Conservation (phyloP, 371 early-diverging fungal species). For the Gilbertella persicaria region DNA sequence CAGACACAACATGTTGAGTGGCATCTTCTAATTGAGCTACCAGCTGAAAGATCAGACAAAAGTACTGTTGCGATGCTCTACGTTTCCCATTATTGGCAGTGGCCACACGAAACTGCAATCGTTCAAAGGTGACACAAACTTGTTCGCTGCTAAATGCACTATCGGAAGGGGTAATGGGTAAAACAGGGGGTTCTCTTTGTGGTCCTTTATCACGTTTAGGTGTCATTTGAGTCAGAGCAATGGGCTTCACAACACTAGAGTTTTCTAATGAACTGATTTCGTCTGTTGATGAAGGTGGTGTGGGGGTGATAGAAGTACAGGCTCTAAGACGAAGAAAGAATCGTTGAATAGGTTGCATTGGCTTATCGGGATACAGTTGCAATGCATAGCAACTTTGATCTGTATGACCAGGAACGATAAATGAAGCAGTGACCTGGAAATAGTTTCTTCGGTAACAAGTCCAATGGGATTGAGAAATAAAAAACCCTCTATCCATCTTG, state of each 20-base stretch:
- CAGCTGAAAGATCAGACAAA: constrained; percentile 62
- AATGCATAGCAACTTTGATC: constrained; percentile 21
- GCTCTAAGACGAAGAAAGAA: constrained; percentile 58
- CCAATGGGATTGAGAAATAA: constrained; percentile 74
- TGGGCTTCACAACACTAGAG: constrained; percentile 62
- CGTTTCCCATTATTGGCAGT: constrained; percentile 87
- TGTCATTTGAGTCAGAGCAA: constrained; percentile 84
- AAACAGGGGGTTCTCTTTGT: constrained; percentile 63
- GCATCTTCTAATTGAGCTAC: constrained; percentile 57
- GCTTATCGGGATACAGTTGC: constrained; percentile 10
- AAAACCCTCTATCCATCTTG: constrained; percentile 72
- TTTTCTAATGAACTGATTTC: constrained; percentile 35
- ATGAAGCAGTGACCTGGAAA: constrained; percentile 77
- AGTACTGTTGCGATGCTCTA: constrained; percentile 82
- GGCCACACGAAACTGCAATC: constrained; percentile 86
- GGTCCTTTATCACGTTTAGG: constrained; percentile 89
- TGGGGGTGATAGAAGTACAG: constrained; percentile 16
- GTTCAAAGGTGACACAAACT: constrained; percentile 71
- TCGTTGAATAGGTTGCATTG: constrained; percentile 25
- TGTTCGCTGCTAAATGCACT: constrained; percentile 24
- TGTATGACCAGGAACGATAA: constrained; percentile 47
- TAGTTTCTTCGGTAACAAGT: constrained; percentile 90
- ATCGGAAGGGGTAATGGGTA: constrained; percentile 50
- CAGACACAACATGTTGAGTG: constrained; percentile 52
- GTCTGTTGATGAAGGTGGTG: constrained; percentile 20